A percentile compares a stretch with the other conserved stretches of the same genome.
These are phyloP conservation scores for Cytospora mali DNA, from an alignment of 2,329 filamentous ascomycete species.

Conservation along the genomic window DNA sequence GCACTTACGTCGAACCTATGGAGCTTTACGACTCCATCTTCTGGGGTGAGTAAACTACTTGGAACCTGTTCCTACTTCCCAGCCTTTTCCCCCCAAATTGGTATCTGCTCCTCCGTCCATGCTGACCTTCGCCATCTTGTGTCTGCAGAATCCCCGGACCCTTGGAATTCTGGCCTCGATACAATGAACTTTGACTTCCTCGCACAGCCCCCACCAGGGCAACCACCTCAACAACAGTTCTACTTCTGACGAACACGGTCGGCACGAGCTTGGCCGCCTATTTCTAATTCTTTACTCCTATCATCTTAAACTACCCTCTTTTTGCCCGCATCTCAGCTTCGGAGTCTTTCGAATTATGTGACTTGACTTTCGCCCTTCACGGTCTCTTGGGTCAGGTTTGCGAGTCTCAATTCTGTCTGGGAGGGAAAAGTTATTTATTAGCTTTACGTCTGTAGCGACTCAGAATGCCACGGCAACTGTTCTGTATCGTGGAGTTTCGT, in stretches of 20 bases:
- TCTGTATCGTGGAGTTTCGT: neutral
- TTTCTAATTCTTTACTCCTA: neutral
- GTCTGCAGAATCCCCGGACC: constrained; percentile 58
- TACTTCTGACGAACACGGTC: constrained; percentile 52
- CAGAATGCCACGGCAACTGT: neutral
- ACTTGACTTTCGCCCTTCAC: neutral
- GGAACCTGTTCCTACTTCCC: neutral
- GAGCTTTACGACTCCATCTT: constrained; percentile 70
- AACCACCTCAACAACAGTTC: constrained; percentile 57
- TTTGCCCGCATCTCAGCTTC: neutral
- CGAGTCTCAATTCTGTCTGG: neutral
- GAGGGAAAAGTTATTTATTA: neutral
- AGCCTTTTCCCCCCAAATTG: too few relatives aligned
- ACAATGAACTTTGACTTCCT: constrained; percentile 63
- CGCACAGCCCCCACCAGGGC: constrained; percentile 60
- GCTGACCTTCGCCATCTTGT: constrained; percentile 5
- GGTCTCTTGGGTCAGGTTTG: neutral
- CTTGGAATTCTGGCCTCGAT: constrained; percentile 59
- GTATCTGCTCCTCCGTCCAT: too few relatives aligned
- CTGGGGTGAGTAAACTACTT: constrained; percentile 56
- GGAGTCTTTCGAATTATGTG: neutral
- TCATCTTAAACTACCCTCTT: neutral
- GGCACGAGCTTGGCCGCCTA: neutral
- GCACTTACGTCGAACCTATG: constrained; percentile 66
- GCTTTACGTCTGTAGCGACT: neutral